phyloP scores from a whole-genome alignment of 805 yeast genomes.

The Candida tammaniensis region DNA sequence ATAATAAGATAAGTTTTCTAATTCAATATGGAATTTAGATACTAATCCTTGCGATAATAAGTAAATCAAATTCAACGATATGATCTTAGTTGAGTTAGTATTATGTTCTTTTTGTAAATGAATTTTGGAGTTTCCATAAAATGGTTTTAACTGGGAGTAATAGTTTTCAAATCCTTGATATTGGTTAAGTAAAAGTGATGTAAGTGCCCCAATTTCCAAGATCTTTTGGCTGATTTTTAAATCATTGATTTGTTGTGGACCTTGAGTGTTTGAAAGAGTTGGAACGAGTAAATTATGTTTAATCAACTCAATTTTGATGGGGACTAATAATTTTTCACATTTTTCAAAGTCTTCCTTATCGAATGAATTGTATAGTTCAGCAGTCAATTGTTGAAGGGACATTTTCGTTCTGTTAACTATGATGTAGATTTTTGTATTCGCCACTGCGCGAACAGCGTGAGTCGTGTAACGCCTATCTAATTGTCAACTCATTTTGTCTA shows the following conservation, averaged over 20 bases:
- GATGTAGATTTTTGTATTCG: neutral
- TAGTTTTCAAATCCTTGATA: slow-evolving; percentile 68
- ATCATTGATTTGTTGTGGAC: slow-evolving; percentile 53
- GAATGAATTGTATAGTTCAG: slow-evolving; percentile 64
- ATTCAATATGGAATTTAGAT: slow-evolving; percentile 85
- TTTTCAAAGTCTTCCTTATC: slow-evolving; percentile 57
- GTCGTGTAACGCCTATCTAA: too few relatives aligned
- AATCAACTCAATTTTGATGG: slow-evolving; percentile 76
- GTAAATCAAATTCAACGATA: slow-evolving; percentile 72
- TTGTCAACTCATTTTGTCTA: too few relatives aligned
- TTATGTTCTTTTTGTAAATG: slow-evolving; percentile 38
- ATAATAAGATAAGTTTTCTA: slow-evolving; percentile 64
- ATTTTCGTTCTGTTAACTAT: slow-evolving; percentile 22
- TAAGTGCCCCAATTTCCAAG: slow-evolving; percentile 83
- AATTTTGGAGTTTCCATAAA: slow-evolving; percentile 50
- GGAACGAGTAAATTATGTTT: slow-evolving; percentile 79
- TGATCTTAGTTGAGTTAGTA: slow-evolving; percentile 54
- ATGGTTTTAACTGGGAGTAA: slow-evolving; percentile 72
- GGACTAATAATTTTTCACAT: slow-evolving; percentile 62
- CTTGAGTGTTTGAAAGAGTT: slow-evolving; percentile 27
- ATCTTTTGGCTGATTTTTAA: slow-evolving; percentile 76
- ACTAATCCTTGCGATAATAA: slow-evolving; percentile 80
- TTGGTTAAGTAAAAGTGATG: slow-evolving; percentile 63
- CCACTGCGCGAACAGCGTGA: slow-evolving; percentile 4
- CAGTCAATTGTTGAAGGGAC: slow-evolving; percentile 69